Percentiles rank a stretch among this genome's conserved stretches.
Evolutionary conservation across 2,329 filamentous ascomycete species (phyloP).

Genomic region (Aspergillus sp.): DNA sequence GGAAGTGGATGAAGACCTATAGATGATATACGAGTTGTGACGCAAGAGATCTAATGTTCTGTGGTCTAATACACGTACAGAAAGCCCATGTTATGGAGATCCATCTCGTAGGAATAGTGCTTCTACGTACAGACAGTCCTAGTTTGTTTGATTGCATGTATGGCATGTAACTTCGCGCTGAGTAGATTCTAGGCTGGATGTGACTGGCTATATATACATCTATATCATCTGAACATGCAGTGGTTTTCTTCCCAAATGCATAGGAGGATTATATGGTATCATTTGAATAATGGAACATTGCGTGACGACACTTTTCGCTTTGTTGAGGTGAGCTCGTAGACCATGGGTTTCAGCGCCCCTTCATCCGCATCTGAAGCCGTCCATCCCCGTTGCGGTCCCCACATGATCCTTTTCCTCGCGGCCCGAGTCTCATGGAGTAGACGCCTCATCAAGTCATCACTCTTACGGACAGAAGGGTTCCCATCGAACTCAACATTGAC

Average conservation of each 20-base stretch:
- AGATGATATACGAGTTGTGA: constrained; percentile 19
- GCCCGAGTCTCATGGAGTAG: constrained; percentile 38
- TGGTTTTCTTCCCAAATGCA: not conserved
- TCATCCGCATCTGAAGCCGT: constrained; percentile 29
- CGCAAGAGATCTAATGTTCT: constrained; percentile 1
- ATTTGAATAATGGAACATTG: not conserved
- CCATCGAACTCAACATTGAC: constrained; percentile 56
- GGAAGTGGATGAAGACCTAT: constrained; percentile 66
- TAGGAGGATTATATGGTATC: not conserved
- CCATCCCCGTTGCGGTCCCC: constrained; percentile 41
- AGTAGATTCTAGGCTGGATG: not conserved
- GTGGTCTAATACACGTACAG: not conserved
- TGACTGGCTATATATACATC: not conserved
- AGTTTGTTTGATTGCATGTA: constrained; percentile 6
- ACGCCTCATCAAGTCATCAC: constrained; percentile 51
- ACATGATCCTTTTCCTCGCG: constrained; percentile 34
- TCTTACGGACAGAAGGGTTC: constrained; percentile 51
- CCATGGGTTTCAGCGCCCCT: constrained; percentile 5
- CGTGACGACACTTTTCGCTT: not conserved
- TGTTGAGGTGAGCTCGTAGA: constrained; percentile 10
- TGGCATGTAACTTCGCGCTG: not conserved
- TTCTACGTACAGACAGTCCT: not conserved
- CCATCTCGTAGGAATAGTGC: not conserved
- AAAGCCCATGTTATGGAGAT: not conserved
- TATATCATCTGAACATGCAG: not conserved